phyloP scores from a whole-genome alignment of 371 early-diverging fungal genomes.

The Apophysomyces trapeziformis region DNA sequence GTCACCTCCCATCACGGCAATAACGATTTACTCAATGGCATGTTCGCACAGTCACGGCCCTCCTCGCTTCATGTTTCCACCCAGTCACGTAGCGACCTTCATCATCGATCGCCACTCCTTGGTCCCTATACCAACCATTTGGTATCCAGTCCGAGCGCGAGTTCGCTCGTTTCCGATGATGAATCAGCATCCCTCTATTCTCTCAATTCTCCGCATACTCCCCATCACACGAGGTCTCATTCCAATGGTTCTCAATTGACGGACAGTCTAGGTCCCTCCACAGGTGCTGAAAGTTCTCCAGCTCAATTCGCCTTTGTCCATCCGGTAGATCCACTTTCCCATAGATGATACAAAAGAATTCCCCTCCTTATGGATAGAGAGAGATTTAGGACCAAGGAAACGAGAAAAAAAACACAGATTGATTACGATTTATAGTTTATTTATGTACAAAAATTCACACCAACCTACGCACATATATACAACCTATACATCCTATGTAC shows the following conservation, averaged over 20 bases:
- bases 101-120: constrained; percentile 9
- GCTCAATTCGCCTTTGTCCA: constrained; percentile 23
- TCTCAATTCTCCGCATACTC: constrained; percentile 26
- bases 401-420: too few relatives aligned
- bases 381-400: too few relatives aligned
- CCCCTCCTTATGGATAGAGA: too few relatives aligned
- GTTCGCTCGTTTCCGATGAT: constrained; percentile 25
- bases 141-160: constrained; percentile 25
- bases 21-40: constrained; percentile 13
- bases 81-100: constrained; percentile 4
- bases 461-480: too few relatives aligned
- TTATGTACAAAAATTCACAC: too few relatives aligned
- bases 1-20: constrained; percentile 57
- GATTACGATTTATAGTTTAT: too few relatives aligned
- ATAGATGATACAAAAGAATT: constrained; percentile 13
- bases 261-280: neutral
- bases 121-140: constrained; percentile 17
- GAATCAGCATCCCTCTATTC: constrained; percentile 26
- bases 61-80: constrained; percentile 25
- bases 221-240: constrained; percentile 14
- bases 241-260: constrained; percentile 1
- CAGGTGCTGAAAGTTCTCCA: neutral
- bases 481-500: too few relatives aligned
- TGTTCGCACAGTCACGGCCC: constrained; percentile 8
- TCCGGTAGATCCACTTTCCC: constrained; percentile 29